Evolutionary conservation across 2,329 filamentous ascomycete species (phyloP).

Genomic region (Myriosclerotinia scirpicola): DNA sequence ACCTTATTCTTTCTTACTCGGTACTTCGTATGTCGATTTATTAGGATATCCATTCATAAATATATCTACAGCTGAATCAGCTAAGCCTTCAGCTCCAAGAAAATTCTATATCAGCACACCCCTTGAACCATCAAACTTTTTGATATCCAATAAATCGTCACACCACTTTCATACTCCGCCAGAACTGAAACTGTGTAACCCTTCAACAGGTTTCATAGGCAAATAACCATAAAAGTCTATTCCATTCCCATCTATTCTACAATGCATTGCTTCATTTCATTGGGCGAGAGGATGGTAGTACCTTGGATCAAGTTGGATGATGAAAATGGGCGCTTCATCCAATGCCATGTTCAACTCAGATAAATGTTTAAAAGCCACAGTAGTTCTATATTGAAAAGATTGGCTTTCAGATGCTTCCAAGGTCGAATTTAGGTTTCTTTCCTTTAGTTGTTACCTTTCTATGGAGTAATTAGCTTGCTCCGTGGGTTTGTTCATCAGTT

Average conservation of each 20-base stretch:
- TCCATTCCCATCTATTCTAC: background rate
- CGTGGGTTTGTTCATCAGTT: constrained; percentile 1
- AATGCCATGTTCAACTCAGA: background rate
- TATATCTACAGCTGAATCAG: constrained; percentile 2
- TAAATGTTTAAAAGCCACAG: background rate
- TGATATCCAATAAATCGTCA: constrained; percentile 1
- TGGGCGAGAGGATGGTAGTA: background rate
- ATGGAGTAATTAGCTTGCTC: background rate
- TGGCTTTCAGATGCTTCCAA: background rate
- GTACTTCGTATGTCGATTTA: background rate
- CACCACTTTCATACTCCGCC: background rate
- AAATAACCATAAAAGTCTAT: background rate
- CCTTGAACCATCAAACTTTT: background rate
- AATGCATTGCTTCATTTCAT: background rate
- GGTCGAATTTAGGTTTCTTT: background rate
- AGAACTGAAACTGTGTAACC: constrained; percentile 18
- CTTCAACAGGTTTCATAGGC: constrained; percentile 11
- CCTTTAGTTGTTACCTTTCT: background rate
- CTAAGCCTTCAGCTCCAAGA: constrained; percentile 7
- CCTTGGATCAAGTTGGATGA: constrained; percentile 3
- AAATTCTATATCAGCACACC: background rate
- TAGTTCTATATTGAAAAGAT: constrained; percentile 9
- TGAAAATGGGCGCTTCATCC: constrained; percentile 1
- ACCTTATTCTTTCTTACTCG: too few species aligned
- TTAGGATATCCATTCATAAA: background rate